These are phyloP conservation scores for Wallacemonas rigidus DNA, from an alignment of 208 protist species.

Conservation along the genomic window DNA sequence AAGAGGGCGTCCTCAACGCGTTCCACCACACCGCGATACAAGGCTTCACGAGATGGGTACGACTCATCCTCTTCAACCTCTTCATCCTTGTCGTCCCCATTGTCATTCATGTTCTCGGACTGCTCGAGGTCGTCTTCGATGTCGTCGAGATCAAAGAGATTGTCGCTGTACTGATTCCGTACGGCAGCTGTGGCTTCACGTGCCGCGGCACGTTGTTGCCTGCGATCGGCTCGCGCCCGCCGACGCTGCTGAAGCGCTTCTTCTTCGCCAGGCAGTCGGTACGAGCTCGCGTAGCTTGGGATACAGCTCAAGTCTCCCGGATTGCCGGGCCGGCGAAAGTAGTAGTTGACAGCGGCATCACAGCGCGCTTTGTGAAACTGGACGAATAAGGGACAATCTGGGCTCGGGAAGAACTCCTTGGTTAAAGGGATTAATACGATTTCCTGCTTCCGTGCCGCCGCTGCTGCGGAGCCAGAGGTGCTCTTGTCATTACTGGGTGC, in stretches of 20 bases:
- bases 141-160: slow-evolving; percentile 2
- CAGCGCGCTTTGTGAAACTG: slow-evolving; percentile 83
- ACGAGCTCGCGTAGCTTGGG: slow-evolving; percentile 53
- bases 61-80: slow-evolving; percentile 38
- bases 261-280: slow-evolving; percentile 30
- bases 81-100: slow-evolving; percentile 25
- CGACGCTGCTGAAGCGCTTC: slow-evolving; percentile 8
- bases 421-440: slow-evolving; percentile 84
- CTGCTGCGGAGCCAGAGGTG: slow-evolving; percentile 11
- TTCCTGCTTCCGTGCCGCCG: slow-evolving; percentile 33
- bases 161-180: background rate
- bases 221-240: background rate
- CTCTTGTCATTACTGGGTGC: slow-evolving; percentile 5
- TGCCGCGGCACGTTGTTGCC: background rate
- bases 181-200: background rate
- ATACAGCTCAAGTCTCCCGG: slow-evolving; percentile 77
- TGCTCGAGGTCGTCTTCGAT: background rate
- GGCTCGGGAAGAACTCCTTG: slow-evolving; percentile 72
- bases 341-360: slow-evolving; percentile 85
- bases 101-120: slow-evolving; percentile 19
- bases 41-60: slow-evolving; percentile 72
- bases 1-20: slow-evolving; percentile 78
- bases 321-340: slow-evolving; percentile 76
- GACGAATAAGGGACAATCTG: slow-evolving; percentile 80
- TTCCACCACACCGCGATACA: slow-evolving; percentile 80